These are phyloP conservation scores for Peterozyma xylosa DNA, from an alignment of 805 yeast genomes.

Conservation along the genomic window DNA sequence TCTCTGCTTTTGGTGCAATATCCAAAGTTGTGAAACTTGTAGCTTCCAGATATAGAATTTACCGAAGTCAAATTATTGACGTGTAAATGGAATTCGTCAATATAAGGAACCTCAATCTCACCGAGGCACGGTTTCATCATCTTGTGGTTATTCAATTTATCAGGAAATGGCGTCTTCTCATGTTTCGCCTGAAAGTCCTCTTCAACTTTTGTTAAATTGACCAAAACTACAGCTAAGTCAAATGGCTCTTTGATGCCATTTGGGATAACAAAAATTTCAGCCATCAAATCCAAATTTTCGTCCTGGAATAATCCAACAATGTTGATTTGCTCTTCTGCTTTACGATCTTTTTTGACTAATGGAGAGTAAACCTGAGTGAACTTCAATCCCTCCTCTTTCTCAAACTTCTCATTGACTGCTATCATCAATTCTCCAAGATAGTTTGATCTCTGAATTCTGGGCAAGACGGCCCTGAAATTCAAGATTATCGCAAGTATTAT, in stretches of 20 bases:
- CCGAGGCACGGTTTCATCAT: conserved; percentile 7
- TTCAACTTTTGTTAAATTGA: conserved; percentile 5
- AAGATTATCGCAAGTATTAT: too few relatives aligned
- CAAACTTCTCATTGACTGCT: neutral
- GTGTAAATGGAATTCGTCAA: neutral
- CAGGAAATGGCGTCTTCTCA: conserved; percentile 1
- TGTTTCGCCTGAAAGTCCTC: conserved; percentile 1
- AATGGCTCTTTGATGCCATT: conserved; percentile 7
- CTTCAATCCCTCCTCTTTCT: neutral
- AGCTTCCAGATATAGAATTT: neutral
- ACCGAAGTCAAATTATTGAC: conserved; percentile 2
- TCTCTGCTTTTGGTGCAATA: conserved; percentile 5
- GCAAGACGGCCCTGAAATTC: neutral
- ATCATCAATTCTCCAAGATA: conserved; percentile 4
- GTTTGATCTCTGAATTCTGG: conserved; percentile 1
- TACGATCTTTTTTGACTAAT: conserved; percentile 5
- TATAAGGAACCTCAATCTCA: conserved; percentile 2
- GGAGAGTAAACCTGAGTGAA: neutral
- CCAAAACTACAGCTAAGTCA: neutral
- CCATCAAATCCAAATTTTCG: neutral
- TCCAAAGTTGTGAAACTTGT: conserved; percentile 5
- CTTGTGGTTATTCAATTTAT: conserved; percentile 5
- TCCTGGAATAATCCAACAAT: conserved; percentile 1
- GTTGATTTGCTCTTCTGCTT: conserved; percentile 4
- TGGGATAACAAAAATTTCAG: conserved; percentile 4